Evolutionary conservation across 306 rosid species (phyloP).

Genomic region (Acacia crassicarpa): DNA sequence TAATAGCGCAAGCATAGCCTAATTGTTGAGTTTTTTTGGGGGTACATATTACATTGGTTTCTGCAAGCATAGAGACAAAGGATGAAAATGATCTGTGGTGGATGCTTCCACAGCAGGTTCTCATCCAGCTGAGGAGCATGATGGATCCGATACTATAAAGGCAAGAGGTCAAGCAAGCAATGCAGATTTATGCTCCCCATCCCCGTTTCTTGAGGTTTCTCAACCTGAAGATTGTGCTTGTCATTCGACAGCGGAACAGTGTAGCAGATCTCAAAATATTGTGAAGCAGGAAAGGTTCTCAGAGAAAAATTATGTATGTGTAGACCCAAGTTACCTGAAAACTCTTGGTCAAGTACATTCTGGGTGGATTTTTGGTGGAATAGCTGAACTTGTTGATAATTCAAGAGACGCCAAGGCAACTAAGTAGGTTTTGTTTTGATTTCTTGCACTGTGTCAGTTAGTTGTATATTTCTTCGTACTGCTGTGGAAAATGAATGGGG

Average conservation of each 20-base stretch:
- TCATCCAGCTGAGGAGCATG: conserved; percentile 35
- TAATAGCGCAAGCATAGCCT: neutral
- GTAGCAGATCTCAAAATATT: conserved; percentile 17
- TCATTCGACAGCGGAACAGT: conserved; percentile 28
- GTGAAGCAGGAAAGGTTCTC: conserved; percentile 23
- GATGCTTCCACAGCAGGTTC: conserved; percentile 34
- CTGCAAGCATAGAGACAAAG: neutral
- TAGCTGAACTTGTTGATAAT: conserved; percentile 67
- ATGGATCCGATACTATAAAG: conserved; percentile 14
- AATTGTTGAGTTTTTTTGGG: conserved; percentile 14
- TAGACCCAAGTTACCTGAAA: conserved; percentile 58
- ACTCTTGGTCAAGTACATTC: conserved; percentile 67
- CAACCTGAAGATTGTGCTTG: conserved; percentile 21
- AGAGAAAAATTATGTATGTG: conserved; percentile 38
- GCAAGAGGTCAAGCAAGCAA: conserved; percentile 30
- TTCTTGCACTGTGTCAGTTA: neutral
- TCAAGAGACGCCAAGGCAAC: conserved; percentile 59
- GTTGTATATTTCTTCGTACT: conserved; percentile 4
- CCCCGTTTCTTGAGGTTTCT: conserved; percentile 24
- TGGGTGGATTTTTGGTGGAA: conserved; percentile 66
- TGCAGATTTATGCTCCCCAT: conserved; percentile 24
- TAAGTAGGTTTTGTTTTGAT: conserved; percentile 46
- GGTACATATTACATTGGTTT: conserved; percentile 10
- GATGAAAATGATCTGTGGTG: conserved; percentile 11
- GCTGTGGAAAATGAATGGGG: neutral